A percentile compares a stretch with the other conserved stretches of the same genome.
Conservation (phyloP, 75 land plant species). For the Chamaecyparis obtusa region DNA sequence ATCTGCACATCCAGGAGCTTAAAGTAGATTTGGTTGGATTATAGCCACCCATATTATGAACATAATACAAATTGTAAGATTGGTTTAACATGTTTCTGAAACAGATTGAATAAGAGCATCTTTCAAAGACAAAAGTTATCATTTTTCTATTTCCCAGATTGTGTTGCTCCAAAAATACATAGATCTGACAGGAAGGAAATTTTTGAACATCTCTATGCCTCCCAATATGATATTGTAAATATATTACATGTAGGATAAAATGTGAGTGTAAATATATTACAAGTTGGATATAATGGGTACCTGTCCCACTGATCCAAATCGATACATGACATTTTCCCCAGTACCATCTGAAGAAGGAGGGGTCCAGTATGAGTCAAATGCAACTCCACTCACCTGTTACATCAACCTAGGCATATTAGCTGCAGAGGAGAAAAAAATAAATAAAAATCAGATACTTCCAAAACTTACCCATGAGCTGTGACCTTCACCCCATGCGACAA, state of each 20-base stretch:
- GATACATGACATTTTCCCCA: slow-evolving; percentile 70
- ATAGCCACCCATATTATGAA: background rate
- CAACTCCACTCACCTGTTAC: slow-evolving; percentile 93
- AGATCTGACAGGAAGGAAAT: background rate
- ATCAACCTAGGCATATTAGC: slow-evolving; percentile 1
- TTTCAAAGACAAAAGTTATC: background rate
- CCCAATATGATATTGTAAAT: background rate
- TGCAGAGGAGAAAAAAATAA: background rate
- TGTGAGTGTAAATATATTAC: background rate
- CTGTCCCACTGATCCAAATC: slow-evolving; percentile 99
- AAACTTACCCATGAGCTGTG: slow-evolving; percentile 91
- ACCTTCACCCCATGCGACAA: slow-evolving; percentile 99
- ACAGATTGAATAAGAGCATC: background rate
- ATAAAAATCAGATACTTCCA: background rate
- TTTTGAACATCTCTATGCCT: background rate
- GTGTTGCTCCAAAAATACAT: background rate
- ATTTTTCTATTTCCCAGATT: background rate
- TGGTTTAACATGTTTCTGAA: background rate
- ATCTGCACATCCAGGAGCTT: background rate
- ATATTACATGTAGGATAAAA: too few species aligned
- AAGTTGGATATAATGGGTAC: slow-evolving; percentile 26
- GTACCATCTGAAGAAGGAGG: slow-evolving; percentile 69
- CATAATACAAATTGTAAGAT: background rate
- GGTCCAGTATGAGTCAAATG: slow-evolving; percentile 95
- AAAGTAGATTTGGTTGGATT: background rate